Evolutionary conservation across 352 stramenopile species (phyloP).

Genomic region (Aphanomyces astaci): DNA sequence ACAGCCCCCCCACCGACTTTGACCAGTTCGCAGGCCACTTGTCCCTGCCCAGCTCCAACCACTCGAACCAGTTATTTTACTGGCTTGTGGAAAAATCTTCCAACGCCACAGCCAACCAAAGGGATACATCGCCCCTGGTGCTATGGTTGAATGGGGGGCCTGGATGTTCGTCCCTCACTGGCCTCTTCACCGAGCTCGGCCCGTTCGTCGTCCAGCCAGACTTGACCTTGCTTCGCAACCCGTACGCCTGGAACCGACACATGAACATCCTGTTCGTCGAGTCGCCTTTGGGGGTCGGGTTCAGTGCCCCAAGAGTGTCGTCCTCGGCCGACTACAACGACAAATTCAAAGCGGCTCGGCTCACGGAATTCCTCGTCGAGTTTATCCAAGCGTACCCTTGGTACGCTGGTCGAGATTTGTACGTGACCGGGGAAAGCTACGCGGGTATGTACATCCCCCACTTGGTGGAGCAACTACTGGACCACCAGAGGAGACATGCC

Average conservation of each 20-base stretch:
- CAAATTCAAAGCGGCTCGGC: no score
- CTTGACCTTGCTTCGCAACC: conserved; percentile 49
- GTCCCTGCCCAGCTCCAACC: conserved; percentile 35
- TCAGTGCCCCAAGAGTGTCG: no score
- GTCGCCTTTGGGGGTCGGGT: no score
- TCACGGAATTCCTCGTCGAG: no score
- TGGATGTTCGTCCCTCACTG: conserved; percentile 69
- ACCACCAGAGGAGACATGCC: conserved; percentile 29
- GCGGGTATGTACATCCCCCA: conserved; percentile 82
- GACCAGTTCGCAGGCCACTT: conserved; percentile 52
- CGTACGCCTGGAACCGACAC: conserved; percentile 81
- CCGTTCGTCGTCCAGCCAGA: conserved; percentile 50
- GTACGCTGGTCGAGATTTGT: conserved; percentile 80
- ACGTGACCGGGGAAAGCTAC: conserved; percentile 84
- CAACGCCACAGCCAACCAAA: conserved; percentile 45
- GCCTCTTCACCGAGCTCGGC: conserved; percentile 76
- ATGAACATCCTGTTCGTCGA: conserved; percentile 87
- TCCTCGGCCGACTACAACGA: no score
- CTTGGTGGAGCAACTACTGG: conserved; percentile 55
- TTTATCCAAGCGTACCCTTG: no score
- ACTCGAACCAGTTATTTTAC: conserved; percentile 47
- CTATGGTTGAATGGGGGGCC: conserved; percentile 90
- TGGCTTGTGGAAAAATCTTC: conserved; percentile 50
- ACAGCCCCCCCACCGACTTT: conserved; percentile 39
- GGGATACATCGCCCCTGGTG: no score